Evolutionary conservation across 495 filamentous ascomycete species (phyloP).

Genomic region (Penicillium longicatenatum): DNA sequence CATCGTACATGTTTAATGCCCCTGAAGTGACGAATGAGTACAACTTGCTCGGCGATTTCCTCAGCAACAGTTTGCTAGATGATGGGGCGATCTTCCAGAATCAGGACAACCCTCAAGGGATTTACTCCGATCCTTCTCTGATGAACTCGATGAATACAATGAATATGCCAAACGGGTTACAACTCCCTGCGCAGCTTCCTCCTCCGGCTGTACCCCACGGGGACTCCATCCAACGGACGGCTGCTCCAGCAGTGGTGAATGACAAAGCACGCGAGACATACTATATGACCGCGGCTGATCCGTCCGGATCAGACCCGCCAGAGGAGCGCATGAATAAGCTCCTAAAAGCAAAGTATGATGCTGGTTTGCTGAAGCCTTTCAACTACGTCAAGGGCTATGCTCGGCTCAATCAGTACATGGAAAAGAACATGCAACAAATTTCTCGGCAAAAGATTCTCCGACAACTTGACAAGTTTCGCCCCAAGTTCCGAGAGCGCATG

Average conservation of each 20-base stretch:
- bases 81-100: slow-evolving; percentile 67
- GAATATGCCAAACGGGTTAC: slow-evolving; percentile 31
- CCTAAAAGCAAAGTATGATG: slow-evolving; percentile 91
- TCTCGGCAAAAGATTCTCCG: slow-evolving; percentile 86
- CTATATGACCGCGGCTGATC: slow-evolving; percentile 95
- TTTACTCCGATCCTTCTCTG: slow-evolving; percentile 58
- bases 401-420: slow-evolving; percentile 85
- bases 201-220: slow-evolving; percentile 46
- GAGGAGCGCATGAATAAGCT: slow-evolving; percentile 96
- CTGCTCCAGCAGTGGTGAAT: slow-evolving; percentile 56
- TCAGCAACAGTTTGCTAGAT: slow-evolving; percentile 83
- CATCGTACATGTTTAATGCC: slow-evolving; percentile 92
- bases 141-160: slow-evolving; percentile 51
- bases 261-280: slow-evolving; percentile 89
- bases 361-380: slow-evolving; percentile 91
- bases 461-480: slow-evolving; percentile 88
- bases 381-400: slow-evolving; percentile 98
- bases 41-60: slow-evolving; percentile 93
- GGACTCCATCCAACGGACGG: slow-evolving; percentile 60
- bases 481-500: slow-evolving; percentile 94
- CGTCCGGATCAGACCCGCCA: slow-evolving; percentile 84
- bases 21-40: slow-evolving; percentile 95
- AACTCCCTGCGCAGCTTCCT: slow-evolving; percentile 39
- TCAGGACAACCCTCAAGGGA: slow-evolving; percentile 57
- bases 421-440: slow-evolving; percentile 72